Conservation (phyloP, 129 eudicot species). For the Erigeron canadensis region DNA sequence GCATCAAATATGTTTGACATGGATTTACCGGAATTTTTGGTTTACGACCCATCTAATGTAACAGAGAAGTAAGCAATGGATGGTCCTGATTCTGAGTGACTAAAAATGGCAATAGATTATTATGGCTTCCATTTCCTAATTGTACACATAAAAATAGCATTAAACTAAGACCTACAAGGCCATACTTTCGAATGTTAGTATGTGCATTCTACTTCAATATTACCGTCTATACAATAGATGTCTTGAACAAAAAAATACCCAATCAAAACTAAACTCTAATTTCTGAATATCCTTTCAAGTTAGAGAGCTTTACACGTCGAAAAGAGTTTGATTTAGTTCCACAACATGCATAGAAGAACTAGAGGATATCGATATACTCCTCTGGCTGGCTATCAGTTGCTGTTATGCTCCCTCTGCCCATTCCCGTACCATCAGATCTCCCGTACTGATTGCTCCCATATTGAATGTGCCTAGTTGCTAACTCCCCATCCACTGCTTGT, state of each 20-base stretch:
- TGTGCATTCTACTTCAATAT: constrained; percentile 31
- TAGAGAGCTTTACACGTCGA: constrained; percentile 29
- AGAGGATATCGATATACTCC: constrained; percentile 41
- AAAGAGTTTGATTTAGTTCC: constrained; percentile 11
- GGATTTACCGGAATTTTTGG: neutral
- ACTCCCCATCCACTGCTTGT: constrained; percentile 35
- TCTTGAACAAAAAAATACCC: constrained; percentile 30
- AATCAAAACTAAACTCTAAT: constrained; percentile 28
- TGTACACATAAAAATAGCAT: constrained; percentile 18
- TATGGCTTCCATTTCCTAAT: constrained; percentile 17
- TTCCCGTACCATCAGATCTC: constrained; percentile 35
- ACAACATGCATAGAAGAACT: constrained; percentile 14
- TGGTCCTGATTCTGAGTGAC: neutral
- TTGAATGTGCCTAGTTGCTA: constrained; percentile 25
- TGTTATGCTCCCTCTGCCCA: constrained; percentile 36
- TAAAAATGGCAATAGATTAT: constrained; percentile 16
- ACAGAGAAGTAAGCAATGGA: neutral
- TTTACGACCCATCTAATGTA: neutral
- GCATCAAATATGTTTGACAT: too few species aligned
- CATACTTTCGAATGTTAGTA: constrained; percentile 26
- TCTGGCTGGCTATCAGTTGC: constrained; percentile 40
- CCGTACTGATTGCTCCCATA: constrained; percentile 35
- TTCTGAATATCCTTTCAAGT: constrained; percentile 21
- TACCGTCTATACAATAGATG: constrained; percentile 27
- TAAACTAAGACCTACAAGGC: constrained; percentile 1